Percentiles rank a stretch among this genome's conserved stretches.
Conservation (phyloP, 768 basidiomycete species). For the Leccinum obscurum region DNA sequence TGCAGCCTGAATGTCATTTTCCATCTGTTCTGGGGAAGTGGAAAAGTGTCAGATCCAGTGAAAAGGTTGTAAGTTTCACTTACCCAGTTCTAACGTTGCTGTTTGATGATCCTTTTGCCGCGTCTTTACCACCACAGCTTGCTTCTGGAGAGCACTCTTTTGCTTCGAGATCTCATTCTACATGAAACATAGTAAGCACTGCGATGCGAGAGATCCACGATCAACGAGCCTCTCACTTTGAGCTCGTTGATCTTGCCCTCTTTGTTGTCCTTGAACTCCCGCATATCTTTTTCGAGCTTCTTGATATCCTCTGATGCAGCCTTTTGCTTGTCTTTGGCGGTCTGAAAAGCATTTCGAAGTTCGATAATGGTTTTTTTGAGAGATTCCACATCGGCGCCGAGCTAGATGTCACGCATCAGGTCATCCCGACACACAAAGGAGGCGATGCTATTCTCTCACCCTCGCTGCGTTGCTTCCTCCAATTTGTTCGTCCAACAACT, state of each 20-base stretch:
- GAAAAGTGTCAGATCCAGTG: background rate
- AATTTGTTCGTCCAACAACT: slow-evolving; percentile 79
- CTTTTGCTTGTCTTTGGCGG: slow-evolving; percentile 75
- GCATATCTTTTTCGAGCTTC: slow-evolving; percentile 95
- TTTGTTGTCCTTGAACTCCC: slow-evolving; percentile 98
- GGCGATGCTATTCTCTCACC: slow-evolving; percentile 46
- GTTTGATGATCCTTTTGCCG: slow-evolving; percentile 91
- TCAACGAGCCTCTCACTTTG: slow-evolving; percentile 53
- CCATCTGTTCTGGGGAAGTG: slow-evolving; percentile 27
- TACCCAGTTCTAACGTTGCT: slow-evolving; percentile 84
- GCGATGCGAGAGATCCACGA: background rate
- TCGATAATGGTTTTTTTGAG: slow-evolving; percentile 63
- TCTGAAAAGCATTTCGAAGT: slow-evolving; percentile 56
- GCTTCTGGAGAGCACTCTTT: slow-evolving; percentile 79
- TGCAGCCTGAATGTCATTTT: slow-evolving; percentile 29
- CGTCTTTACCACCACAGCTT: slow-evolving; percentile 77
- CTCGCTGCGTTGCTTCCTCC: slow-evolving; percentile 86
- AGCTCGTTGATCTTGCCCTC: slow-evolving; percentile 95
- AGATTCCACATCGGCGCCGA: slow-evolving; percentile 76
- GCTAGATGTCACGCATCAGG: slow-evolving; percentile 43
- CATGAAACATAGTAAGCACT: background rate
- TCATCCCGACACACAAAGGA: background rate
- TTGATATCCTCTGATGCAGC: slow-evolving; percentile 74
- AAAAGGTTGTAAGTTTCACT: slow-evolving; percentile 20
- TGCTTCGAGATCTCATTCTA: slow-evolving; percentile 74